A percentile compares a stretch with the other conserved stretches of the same genome.
Evolutionary conservation across 202 grass and related monocot genomes (phyloP).

Genomic region (Schoenoplectus tabernaemontani): DNA sequence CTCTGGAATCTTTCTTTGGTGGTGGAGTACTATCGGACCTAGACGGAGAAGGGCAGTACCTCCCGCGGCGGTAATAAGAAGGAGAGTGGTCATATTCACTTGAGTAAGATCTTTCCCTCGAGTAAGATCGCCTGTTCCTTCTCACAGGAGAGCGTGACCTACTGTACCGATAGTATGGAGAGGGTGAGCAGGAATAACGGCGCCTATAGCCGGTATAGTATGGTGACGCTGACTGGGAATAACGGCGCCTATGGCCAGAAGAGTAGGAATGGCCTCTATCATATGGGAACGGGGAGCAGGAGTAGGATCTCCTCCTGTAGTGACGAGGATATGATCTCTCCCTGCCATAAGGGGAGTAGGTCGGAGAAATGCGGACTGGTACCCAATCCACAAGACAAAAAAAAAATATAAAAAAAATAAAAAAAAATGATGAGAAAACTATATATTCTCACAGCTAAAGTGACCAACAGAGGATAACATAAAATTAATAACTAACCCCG

Average conservation of each 20-base stretch:
- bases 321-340: slow-evolving; percentile 25
- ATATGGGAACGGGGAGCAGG: neutral
- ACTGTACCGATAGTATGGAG: neutral
- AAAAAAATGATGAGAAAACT: neutral
- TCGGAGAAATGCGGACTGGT: slow-evolving; percentile 3
- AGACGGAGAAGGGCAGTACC: neutral
- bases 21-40: neutral
- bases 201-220: neutral
- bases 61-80: neutral
- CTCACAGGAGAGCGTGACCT: slow-evolving; percentile 10
- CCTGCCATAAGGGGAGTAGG: slow-evolving; percentile 8
- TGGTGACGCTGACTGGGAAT: neutral
- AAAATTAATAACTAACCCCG: slow-evolving; percentile 18
- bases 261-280: neutral
- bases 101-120: slow-evolving; percentile 9
- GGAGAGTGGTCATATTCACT: slow-evolving; percentile 7
- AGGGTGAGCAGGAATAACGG: neutral
- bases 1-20: neutral
- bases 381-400: neutral
- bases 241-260: neutral
- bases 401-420: too few relatives aligned
- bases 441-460: neutral
- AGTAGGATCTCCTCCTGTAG: slow-evolving; percentile 1
- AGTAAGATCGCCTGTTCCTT: slow-evolving; percentile 1
- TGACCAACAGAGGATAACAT: neutral